phyloP scores from a whole-genome alignment of 2,329 filamentous ascomycete genomes.

The Cryphonectria carpinicola region DNA sequence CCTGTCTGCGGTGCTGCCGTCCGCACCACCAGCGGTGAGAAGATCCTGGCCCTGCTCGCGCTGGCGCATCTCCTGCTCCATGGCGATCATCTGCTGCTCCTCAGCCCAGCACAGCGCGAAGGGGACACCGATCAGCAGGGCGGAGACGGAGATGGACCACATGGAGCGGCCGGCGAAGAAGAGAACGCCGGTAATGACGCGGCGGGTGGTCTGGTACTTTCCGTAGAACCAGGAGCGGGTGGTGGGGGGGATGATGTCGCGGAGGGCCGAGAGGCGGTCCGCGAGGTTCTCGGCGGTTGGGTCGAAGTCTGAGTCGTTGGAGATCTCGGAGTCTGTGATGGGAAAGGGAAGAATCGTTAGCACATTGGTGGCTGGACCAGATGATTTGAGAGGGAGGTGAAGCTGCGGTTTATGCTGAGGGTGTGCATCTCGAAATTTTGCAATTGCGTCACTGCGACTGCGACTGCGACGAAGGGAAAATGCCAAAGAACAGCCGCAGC shows the following conservation, averaged over 20 bases:
- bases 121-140: constrained; percentile 86
- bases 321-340: constrained; percentile 76
- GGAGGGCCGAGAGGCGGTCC: constrained; percentile 73
- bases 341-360: not conserved
- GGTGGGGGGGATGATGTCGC: constrained; percentile 76
- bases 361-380: not conserved
- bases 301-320: constrained; percentile 75
- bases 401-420: not conserved
- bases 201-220: constrained; percentile 58
- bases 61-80: constrained; percentile 98
- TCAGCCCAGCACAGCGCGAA: constrained; percentile 92
- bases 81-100: constrained; percentile 95
- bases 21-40: constrained; percentile 52
- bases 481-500: not conserved
- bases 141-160: constrained; percentile 89
- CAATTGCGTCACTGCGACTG: constrained; percentile 25
- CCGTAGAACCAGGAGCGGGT: constrained; percentile 70
- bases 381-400: not conserved
- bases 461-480: not conserved
- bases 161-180: constrained; percentile 81
- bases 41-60: constrained; percentile 85
- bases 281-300: constrained; percentile 60
- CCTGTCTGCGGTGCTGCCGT: constrained; percentile 51
- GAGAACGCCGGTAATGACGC: constrained; percentile 63
- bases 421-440: constrained; percentile 23